Conservation (phyloP, 2,329 filamentous ascomycete genomes). For the Monascus ruber region DNA sequence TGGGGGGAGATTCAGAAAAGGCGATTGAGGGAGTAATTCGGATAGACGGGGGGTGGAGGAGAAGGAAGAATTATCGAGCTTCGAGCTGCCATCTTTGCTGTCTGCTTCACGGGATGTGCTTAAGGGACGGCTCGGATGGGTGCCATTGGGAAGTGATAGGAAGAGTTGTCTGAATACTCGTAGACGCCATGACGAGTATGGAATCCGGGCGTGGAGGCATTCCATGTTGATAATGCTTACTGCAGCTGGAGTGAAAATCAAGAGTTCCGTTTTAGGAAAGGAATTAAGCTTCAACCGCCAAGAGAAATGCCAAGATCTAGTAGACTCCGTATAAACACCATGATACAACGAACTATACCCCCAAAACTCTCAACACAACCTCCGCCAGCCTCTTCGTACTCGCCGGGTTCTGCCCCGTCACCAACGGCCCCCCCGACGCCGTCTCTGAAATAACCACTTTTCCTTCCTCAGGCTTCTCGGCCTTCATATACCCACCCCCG, state of each 20-base stretch:
- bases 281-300: no score
- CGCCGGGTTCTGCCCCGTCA: slow-evolving; percentile 40
- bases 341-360: background rate
- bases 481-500: slow-evolving; percentile 36
- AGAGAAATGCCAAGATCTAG: no score
- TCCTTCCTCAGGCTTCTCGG: slow-evolving; percentile 31
- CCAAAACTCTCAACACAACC: slow-evolving; percentile 22
- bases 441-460: slow-evolving; percentile 32
- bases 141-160: slow-evolving; percentile 1
- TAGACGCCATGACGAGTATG: slow-evolving; percentile 24
- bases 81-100: background rate
- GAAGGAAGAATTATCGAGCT: no score
- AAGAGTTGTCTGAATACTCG: slow-evolving; percentile 14
- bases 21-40: no score
- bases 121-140: background rate
- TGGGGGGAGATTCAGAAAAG: no score
- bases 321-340: no score
- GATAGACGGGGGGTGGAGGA: no score
- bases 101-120: slow-evolving; percentile 4
- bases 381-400: slow-evolving; percentile 34
- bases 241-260: no score
- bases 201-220: slow-evolving; percentile 11
- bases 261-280: no score
- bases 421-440: slow-evolving; percentile 23
- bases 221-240: slow-evolving; percentile 11